phyloP scores from a whole-genome alignment of 495 filamentous ascomycete genomes.

The Hypoxylon perforatum region DNA sequence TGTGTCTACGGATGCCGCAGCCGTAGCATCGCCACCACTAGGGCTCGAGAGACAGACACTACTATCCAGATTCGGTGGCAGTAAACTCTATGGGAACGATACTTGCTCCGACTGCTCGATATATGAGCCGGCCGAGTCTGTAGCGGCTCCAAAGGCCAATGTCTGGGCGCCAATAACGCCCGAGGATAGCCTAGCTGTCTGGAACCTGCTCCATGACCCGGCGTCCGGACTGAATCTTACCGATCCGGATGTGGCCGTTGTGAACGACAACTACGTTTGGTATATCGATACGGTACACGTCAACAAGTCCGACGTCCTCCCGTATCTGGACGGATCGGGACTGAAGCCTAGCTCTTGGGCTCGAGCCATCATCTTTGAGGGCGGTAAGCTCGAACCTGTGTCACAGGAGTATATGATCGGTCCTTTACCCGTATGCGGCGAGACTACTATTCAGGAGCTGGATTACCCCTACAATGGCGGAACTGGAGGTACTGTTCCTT shows the following conservation, averaged over 20 bases:
- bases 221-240: slow-evolving; percentile 47
- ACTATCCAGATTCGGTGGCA: slow-evolving; percentile 3
- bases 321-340: slow-evolving; percentile 57
- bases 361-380: slow-evolving; percentile 57
- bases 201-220: slow-evolving; percentile 46
- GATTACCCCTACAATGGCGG: slow-evolving; percentile 59
- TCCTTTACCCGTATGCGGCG: slow-evolving; percentile 56
- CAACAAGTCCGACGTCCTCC: slow-evolving; percentile 63
- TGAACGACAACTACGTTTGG: slow-evolving; percentile 51
- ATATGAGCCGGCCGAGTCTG: slow-evolving; percentile 22
- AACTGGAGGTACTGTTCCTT: slow-evolving; percentile 47
- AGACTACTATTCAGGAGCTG: slow-evolving; percentile 53
- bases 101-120: slow-evolving; percentile 24
- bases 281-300: slow-evolving; percentile 62
- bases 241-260: slow-evolving; percentile 27
- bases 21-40: slow-evolving; percentile 5
- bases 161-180: slow-evolving; percentile 45
- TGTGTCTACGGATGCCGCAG: background rate
- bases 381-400: slow-evolving; percentile 56
- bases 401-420: slow-evolving; percentile 62
- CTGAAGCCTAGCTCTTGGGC: slow-evolving; percentile 59
- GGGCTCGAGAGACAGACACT: slow-evolving; percentile 13
- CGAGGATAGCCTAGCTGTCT: slow-evolving; percentile 44
- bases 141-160: background rate
- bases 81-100: background rate